Evolutionary conservation across 306 rosid species (phyloP).

Genomic region (Cucurbita moschata): DNA sequence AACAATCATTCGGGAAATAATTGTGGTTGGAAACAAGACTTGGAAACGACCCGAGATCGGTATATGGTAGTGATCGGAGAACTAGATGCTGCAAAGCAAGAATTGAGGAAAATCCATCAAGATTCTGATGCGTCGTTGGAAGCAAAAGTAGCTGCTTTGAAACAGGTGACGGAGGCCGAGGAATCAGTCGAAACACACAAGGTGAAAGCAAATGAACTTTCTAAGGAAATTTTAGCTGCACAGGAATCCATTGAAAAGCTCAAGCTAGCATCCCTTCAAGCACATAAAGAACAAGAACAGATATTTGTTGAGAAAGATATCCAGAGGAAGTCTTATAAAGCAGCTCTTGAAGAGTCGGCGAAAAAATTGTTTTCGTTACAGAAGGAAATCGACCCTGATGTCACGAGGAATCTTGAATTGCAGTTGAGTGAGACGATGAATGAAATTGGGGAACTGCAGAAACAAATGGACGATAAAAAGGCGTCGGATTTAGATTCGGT

Average conservation of each 20-base stretch:
- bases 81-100: constrained; percentile 76
- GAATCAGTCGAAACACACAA: constrained; percentile 37
- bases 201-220: constrained; percentile 49
- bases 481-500: constrained; percentile 57
- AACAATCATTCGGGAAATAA: constrained; percentile 23
- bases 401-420: constrained; percentile 44
- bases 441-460: constrained; percentile 53
- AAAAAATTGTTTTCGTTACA: constrained; percentile 41
- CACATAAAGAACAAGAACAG: constrained; percentile 56
- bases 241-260: constrained; percentile 62
- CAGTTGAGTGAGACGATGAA: constrained; percentile 41
- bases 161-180: constrained; percentile 55
- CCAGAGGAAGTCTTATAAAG: constrained; percentile 55
- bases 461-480: constrained; percentile 63
- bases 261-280: constrained; percentile 51
- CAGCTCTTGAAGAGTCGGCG: constrained; percentile 45
- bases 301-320: constrained; percentile 60
- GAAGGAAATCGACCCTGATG: constrained; percentile 49
- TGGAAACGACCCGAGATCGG: constrained; percentile 50
- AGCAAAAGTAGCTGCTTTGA: constrained; percentile 40
- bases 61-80: constrained; percentile 49
- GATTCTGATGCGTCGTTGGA: constrained; percentile 56
- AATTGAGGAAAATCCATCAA: constrained; percentile 53
- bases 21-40: constrained; percentile 55
- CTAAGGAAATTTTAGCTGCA: constrained; percentile 56